Evolutionary conservation across 176 grass and related monocot genomes (phyloP).

Genomic region (Pharus latifolius): DNA sequence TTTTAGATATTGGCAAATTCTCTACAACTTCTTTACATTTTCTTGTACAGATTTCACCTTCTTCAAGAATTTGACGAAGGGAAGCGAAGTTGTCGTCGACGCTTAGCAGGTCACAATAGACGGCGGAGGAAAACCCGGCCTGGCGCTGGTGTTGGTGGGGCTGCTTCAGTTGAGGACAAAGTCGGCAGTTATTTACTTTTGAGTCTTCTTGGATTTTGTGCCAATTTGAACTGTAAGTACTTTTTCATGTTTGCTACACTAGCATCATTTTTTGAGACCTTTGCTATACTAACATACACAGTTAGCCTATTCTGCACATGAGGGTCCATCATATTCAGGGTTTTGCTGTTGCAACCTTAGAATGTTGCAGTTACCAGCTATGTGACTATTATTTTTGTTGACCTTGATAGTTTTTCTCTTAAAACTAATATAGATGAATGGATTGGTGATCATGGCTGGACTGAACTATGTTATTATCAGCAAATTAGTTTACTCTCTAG

Average conservation of each 20-base stretch:
- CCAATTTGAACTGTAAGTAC: conserved; percentile 72
- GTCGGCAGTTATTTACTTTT: conserved; percentile 68
- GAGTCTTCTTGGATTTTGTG: conserved; percentile 75
- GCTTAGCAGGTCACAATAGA: conserved; percentile 88
- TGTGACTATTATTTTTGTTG: neutral
- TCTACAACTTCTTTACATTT: conserved; percentile 8
- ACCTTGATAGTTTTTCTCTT: neutral
- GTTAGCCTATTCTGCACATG: neutral
- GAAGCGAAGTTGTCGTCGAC: conserved; percentile 90
- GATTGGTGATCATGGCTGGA: neutral
- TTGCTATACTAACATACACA: neutral
- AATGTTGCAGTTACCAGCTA: neutral
- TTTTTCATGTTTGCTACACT: neutral
- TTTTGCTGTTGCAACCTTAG: neutral
- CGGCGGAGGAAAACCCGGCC: conserved; percentile 77
- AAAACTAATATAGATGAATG: neutral
- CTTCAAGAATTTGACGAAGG: conserved; percentile 98
- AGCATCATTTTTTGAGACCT: no score
- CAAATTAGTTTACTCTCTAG: no score
- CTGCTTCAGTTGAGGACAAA: conserved; percentile 50
- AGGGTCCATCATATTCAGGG: neutral
- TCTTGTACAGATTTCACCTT: conserved; percentile 71
- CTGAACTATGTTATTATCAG: conserved; percentile 4
- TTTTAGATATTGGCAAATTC: neutral
- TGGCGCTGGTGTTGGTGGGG: conserved; percentile 39